Base-by-base conservation (phyloP, 352 stramenopile genomes). In the Phytophthora pini region DNA sequence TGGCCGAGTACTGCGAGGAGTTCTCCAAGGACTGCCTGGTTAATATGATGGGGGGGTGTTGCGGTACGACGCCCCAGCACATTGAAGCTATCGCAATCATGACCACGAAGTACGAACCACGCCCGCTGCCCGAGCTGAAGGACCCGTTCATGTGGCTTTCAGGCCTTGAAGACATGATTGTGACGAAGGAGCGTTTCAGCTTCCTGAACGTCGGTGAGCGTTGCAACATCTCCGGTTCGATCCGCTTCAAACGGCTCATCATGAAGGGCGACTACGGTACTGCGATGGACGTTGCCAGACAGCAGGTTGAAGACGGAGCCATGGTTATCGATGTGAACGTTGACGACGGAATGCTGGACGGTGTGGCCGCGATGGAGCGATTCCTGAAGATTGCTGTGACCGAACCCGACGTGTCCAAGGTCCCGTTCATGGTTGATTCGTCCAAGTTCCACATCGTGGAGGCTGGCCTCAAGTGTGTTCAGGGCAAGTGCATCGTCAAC, bases 251-350 rank as follows among this genome's bases (percentile, higher is more conserved):
- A 88, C 95, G 94, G 54, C 68, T 99, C 20, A 98, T 99, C 72
- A 91, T 98, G 82, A 89, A 89, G 41, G 94, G 95, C 22, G 90
- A 99, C 66, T 99, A 98, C 71, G 88, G 70, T 54, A 91, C 91
- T 60, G 94, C 94, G 20, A 98, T 99, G 95, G 95, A 98, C 52
- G 97, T 99, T 70, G 96, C 96, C 4, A 97, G 97, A 61, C 87
- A 98, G 58, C 96, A 99, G 72, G 95, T 99, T 6, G 97, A 98
- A 61, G 97, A 98, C 68, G 97, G 97, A 49, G 97, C 97, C 24
- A 97, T 98, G 85, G 95, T 99, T 9, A 97, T 99, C 72, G 95
- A 99, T 76, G 97, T 99, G 63, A 99, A 99, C 77, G 93, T 99
- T n/a, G 97, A 99, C 70, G 97, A 99, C 70, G 97, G 97, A 63